A percentile compares a stretch with the other conserved stretches of the same genome.
Evolutionary conservation across 768 basidiomycete species (phyloP).

Genomic region (Amanita subjunquillea): DNA sequence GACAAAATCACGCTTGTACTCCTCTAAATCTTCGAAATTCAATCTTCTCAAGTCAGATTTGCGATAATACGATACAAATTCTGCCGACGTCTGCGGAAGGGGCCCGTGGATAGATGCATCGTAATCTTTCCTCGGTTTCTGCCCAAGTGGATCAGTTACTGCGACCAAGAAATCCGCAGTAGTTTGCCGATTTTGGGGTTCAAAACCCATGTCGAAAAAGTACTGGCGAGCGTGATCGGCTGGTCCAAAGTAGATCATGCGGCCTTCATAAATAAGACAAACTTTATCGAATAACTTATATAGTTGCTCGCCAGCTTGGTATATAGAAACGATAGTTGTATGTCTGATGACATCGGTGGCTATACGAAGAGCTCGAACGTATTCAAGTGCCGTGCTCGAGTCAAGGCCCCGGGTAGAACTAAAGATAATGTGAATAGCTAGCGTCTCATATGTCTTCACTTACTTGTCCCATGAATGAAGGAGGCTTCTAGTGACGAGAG

Average conservation of each 20-base stretch:
- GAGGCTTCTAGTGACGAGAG: constrained; percentile 48
- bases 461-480: constrained; percentile 76
- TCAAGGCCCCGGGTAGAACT: constrained; percentile 61
- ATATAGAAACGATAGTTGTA: constrained; percentile 70
- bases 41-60: constrained; percentile 14
- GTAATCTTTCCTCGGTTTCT: constrained; percentile 24
- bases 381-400: constrained; percentile 66
- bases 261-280: constrained; percentile 66
- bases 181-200: constrained; percentile 49
- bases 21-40: constrained; percentile 29
- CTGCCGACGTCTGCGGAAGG: constrained; percentile 31
- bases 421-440: neutral
- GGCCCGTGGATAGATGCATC: constrained; percentile 19
- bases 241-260: constrained; percentile 70
- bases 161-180: constrained; percentile 55
- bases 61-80: constrained; percentile 31
- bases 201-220: constrained; percentile 62
- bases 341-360: constrained; percentile 43
- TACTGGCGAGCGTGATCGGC: constrained; percentile 56
- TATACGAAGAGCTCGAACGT: constrained; percentile 54
- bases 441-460: constrained; percentile 9
- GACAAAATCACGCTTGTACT: constrained; percentile 35
- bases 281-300: constrained; percentile 62
- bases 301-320: constrained; percentile 71
- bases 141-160: constrained; percentile 49